Conservation (phyloP, 352 stramenopile species). For the Pythium sp. region DNA sequence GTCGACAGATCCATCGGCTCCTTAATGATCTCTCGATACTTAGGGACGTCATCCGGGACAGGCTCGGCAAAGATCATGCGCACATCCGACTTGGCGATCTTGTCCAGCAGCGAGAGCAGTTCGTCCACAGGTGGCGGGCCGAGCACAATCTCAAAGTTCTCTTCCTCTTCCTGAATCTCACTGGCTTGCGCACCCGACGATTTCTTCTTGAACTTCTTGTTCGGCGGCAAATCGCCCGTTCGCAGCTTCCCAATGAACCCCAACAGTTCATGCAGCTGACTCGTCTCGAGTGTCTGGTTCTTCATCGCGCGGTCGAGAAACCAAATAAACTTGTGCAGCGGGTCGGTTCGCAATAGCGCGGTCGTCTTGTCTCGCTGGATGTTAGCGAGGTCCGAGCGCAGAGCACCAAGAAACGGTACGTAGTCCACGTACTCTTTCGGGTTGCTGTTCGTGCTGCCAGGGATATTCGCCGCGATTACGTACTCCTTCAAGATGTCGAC, state of each 20-base stretch:
- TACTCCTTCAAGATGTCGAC: conserved; percentile 81
- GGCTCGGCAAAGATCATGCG: conserved; percentile 83
- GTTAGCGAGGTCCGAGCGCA: conserved; percentile 79
- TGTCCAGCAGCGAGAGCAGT: conserved; percentile 69
- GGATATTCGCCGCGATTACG: conserved; percentile 65
- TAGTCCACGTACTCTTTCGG: conserved; percentile 85
- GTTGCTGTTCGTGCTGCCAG: conserved; percentile 50
- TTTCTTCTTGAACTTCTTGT: conserved; percentile 83
- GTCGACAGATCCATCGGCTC: conserved; percentile 86
- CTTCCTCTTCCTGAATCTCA: conserved; percentile 69
- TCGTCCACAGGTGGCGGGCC: conserved; percentile 70
- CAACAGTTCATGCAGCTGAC: conserved; percentile 70
- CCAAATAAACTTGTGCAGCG: conserved; percentile 89
- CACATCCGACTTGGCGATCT: conserved; percentile 74
- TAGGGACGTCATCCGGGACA: conserved; percentile 79
- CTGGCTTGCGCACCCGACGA: conserved; percentile 6
- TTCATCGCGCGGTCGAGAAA: conserved; percentile 81
- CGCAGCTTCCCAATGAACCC: conserved; percentile 69
- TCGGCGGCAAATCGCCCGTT: conserved; percentile 58
- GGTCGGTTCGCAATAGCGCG: conserved; percentile 60
- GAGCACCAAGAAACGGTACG: conserved; percentile 73
- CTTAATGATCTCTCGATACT: conserved; percentile 81
- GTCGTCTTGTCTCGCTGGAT: conserved; percentile 81
- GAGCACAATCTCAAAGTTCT: conserved; percentile 79
- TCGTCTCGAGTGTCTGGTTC: conserved; percentile 63